Evolutionary conservation across 2,329 filamentous ascomycete species (phyloP), one percentile per base, ranked within the genome.

Genomic region (Westerdykella ornata): DNA sequence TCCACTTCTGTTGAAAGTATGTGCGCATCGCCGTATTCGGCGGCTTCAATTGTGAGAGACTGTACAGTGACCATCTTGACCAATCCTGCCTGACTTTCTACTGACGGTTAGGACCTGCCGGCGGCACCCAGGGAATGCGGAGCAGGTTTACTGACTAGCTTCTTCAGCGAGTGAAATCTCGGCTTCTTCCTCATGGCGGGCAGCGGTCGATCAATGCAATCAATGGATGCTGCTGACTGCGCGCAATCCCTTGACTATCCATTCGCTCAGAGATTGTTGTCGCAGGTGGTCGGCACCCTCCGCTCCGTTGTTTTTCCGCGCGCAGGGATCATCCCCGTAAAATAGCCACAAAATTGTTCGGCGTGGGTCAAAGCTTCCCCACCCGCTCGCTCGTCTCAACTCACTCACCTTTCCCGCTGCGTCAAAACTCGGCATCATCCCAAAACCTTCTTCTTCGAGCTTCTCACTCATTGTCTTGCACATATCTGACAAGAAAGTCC

Each of bases 1-100:
- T 68, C 90, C 90, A 98, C 83, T 98, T 98, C 70, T 97, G 90
- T 75, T 97, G 90, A 77, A 94, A 98, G 71, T 92, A 94, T 34
- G 89, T 96, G 18, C 52, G 52, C 3, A 42, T 38, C 2, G 37
- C 38, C 18, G 45, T 38, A 13, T 55, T 61, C 14, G 75, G 77
- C 2, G 66, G 59, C 33, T 57, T 68, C 26, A 78, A 59, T 52
- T 77, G 76, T 38, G 73, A 71, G 51, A 98, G 71, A 70, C 96
- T 96, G 79, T 86, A 98, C 49, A 98, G 76, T 64, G 94, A 95
- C 75, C 88, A 88, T 72, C 95, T 94, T 75, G 88, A 94, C 92
- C 90, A 96, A 73, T 88, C 88, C 74, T 92, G 86, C 59, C 90
- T 84, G 67, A 95, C 67, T 85, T 88, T 94, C 89, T 97, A 63